phyloP scores from a whole-genome alignment of 2,329 filamentous ascomycete species.

The Ceratocystis ficicola region DNA sequence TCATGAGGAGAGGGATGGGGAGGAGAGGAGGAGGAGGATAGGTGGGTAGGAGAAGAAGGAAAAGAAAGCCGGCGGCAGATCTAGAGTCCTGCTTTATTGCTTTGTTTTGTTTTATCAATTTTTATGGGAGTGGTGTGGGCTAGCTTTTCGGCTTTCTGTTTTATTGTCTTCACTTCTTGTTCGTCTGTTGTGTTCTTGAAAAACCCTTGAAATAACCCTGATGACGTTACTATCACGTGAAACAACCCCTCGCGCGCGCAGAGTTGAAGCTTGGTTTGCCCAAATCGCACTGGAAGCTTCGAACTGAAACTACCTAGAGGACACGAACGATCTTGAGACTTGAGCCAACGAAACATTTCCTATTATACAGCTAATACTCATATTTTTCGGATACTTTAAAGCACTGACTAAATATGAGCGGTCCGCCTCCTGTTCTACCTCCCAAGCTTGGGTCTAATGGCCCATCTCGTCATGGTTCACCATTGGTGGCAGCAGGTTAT shows the following conservation, averaged over 20 bases:
- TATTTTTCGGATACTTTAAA: too few relatives aligned
- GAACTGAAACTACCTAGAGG: too few relatives aligned
- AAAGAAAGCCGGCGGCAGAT: slow-evolving; percentile 1
- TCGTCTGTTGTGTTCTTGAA: neutral
- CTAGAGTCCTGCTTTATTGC: neutral
- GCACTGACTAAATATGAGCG: slow-evolving; percentile 12
- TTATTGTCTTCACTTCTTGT: slow-evolving; percentile 5
- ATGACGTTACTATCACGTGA: slow-evolving; percentile 19
- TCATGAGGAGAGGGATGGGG: slow-evolving; percentile 20
- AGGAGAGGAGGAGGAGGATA: neutral
- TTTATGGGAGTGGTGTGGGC: slow-evolving; percentile 9
- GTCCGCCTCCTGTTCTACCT: slow-evolving; percentile 53
- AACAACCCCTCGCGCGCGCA: neutral
- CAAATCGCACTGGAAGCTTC: neutral
- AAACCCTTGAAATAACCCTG: slow-evolving; percentile 14
- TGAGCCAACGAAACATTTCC: too few relatives aligned
- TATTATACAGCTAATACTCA: too few relatives aligned
- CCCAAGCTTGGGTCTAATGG: slow-evolving; percentile 62
- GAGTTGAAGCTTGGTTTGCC: neutral
- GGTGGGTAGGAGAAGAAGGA: neutral
- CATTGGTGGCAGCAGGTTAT: slow-evolving; percentile 32
- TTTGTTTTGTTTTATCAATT: slow-evolving; percentile 7
- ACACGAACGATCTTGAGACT: too few relatives aligned
- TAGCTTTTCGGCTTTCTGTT: slow-evolving; percentile 7
- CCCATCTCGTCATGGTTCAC: slow-evolving; percentile 53